Conservation (phyloP, 2,329 filamentous ascomycete species). For the Colletotrichum tropicicola region DNA sequence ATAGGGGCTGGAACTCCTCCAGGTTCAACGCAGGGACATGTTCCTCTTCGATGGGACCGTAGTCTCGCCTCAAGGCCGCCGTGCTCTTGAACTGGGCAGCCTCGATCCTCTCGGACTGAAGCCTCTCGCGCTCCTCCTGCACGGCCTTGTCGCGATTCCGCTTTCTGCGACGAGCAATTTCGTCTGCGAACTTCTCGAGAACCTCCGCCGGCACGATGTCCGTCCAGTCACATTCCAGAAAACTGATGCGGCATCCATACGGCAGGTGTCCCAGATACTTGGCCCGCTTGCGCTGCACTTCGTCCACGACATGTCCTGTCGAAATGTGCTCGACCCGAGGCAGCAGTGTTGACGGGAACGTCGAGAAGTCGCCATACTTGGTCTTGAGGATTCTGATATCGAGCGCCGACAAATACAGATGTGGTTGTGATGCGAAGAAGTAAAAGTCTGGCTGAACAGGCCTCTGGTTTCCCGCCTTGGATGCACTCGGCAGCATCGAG, state of each 20-base stretch:
- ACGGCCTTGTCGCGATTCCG: slow-evolving; percentile 84
- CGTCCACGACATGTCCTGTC: slow-evolving; percentile 87
- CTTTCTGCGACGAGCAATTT: slow-evolving; percentile 80
- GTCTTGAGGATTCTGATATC: slow-evolving; percentile 94
- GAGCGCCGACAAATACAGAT: slow-evolving; percentile 88
- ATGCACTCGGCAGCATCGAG: slow-evolving; percentile 29
- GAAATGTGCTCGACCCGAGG: slow-evolving; percentile 91
- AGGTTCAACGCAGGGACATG: slow-evolving; percentile 54
- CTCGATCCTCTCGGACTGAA: slow-evolving; percentile 84
- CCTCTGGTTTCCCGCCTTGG: slow-evolving; percentile 12
- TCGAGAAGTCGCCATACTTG: slow-evolving; percentile 83
- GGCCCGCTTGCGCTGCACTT: slow-evolving; percentile 81
- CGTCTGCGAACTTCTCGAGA: slow-evolving; percentile 77
- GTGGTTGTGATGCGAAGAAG: slow-evolving; percentile 88
- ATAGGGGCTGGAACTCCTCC: slow-evolving; percentile 73
- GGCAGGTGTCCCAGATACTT: slow-evolving; percentile 91
- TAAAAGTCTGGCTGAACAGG: slow-evolving; percentile 67
- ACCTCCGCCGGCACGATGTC: slow-evolving; percentile 82
- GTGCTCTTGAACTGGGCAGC: slow-evolving; percentile 71
- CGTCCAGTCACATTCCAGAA: slow-evolving; percentile 94
- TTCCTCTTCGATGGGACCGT: slow-evolving; percentile 50
- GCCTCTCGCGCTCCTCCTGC: slow-evolving; percentile 85
- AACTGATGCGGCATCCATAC: slow-evolving; percentile 89
- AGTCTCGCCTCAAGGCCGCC: slow-evolving; percentile 48
- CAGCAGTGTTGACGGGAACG: slow-evolving; percentile 85